A percentile compares a stretch with the other conserved stretches of the same genome.
These are phyloP conservation scores for Chlamydomonas reinhardtii DNA, from an alignment of 163 green algal genomes.

Conservation along the genomic window DNA sequence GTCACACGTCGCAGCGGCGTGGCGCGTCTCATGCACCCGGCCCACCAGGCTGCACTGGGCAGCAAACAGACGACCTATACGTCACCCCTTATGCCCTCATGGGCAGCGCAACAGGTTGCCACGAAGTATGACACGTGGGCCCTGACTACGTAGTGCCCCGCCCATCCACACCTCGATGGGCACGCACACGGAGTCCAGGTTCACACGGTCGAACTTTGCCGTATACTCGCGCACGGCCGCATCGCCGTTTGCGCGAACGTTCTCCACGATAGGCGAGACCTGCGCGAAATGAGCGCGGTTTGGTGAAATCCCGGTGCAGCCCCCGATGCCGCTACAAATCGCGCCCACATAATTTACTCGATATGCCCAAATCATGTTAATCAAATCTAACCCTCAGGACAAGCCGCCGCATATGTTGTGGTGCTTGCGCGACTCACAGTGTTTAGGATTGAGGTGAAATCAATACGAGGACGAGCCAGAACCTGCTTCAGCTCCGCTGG, in stretches of 20 bases:
- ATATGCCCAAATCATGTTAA: background rate
- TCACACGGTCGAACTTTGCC: conserved; percentile 91
- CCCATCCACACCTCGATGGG: conserved; percentile 62
- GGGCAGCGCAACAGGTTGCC: no score
- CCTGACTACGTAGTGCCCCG: no score
- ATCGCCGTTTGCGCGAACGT: conserved; percentile 88
- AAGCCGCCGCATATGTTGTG: conserved; percentile 3
- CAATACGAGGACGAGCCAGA: conserved; percentile 77
- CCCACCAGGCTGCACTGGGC: no score
- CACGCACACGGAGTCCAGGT: conserved; percentile 81
- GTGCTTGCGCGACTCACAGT: conserved; percentile 9
- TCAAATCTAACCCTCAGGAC: background rate
- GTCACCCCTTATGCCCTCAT: no score
- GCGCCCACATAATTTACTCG: background rate
- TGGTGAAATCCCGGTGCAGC: background rate
- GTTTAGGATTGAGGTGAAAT: conserved; percentile 84
- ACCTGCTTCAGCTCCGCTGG: conserved; percentile 60
- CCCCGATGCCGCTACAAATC: background rate
- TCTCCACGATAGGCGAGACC: conserved; percentile 94
- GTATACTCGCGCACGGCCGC: conserved; percentile 92
- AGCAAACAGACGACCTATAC: no score
- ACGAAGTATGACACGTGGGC: no score
- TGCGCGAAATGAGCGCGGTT: conserved; percentile 47
- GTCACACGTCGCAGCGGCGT: no score
- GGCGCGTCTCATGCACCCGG: no score